Conservation (phyloP, 345 rosid species). For the Ceriops decandra region DNA sequence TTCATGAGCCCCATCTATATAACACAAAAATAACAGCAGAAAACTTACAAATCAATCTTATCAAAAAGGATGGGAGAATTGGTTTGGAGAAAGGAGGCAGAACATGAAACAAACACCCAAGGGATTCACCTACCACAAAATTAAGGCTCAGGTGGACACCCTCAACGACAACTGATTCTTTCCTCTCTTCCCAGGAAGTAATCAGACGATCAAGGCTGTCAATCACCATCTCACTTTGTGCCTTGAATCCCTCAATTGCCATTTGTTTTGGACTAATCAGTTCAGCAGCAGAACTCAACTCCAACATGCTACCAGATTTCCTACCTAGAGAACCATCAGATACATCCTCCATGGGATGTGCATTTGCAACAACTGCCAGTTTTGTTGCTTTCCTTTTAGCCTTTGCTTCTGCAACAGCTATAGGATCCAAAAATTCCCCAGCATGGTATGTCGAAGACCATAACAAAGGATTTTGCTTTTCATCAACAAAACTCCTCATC, state of each 20-base stretch:
- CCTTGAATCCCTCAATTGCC: constrained; percentile 97
- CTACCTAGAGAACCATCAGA: constrained; percentile 34
- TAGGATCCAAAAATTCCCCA: constrained; percentile 85
- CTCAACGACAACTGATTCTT: constrained; percentile 95
- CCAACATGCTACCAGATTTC: constrained; percentile 42
- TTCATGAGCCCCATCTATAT: constrained; percentile 97
- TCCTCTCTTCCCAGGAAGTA: constrained; percentile 95
- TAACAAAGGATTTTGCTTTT: constrained; percentile 82
- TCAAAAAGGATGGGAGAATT: background rate
- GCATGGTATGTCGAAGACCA: constrained; percentile 99
- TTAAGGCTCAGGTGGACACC: constrained; percentile 98
- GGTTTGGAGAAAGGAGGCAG: constrained; percentile 5
- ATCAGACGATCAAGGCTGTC: constrained; percentile 96
- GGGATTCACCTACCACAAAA: constrained; percentile 69
- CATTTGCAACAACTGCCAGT: constrained; percentile 40
- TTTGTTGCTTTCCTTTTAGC: constrained; percentile 74
- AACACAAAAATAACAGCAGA: background rate
- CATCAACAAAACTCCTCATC: constrained; percentile 98
- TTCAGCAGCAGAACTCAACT: constrained; percentile 37
- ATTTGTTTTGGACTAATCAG: constrained; percentile 76
- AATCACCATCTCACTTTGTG: constrained; percentile 99
- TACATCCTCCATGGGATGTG: constrained; percentile 44
- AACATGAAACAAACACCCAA: constrained; percentile 1
- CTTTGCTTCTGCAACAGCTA: constrained; percentile 91
- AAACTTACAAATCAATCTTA: background rate